phyloP scores from a whole-genome alignment of 2,329 filamentous ascomycete genomes.

The Claviceps spartinae region DNA sequence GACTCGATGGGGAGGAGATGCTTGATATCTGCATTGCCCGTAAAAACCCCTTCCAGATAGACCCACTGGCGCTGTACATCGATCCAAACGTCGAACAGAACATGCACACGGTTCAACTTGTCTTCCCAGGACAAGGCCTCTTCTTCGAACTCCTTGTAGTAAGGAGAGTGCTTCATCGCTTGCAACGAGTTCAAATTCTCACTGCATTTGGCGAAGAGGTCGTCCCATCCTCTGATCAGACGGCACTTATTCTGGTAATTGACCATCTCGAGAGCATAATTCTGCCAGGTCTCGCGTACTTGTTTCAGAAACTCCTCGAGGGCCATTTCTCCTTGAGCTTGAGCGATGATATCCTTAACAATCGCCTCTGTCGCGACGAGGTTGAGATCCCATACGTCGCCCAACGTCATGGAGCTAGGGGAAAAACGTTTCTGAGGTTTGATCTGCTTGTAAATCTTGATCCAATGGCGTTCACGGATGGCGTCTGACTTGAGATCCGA shows the following conservation, averaged over 20 bases:
- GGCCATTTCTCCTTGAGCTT: conserved; percentile 96
- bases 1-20: conserved; percentile 93
- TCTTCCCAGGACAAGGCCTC: conserved; percentile 96
- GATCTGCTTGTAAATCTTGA: conserved; percentile 92
- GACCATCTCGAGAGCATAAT: conserved; percentile 85
- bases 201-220: conserved; percentile 95
- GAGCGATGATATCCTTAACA: conserved; percentile 84
- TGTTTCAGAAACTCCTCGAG: conserved; percentile 94
- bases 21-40: conserved; percentile 97
- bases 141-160: conserved; percentile 98
- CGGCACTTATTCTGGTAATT: conserved; percentile 97
- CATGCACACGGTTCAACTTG: conserved; percentile 91
- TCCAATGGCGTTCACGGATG: conserved; percentile 91
- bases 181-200: conserved; percentile 96
- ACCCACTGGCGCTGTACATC: conserved; percentile 99
- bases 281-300: conserved; percentile 93
- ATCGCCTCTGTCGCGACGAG: conserved; percentile 74
- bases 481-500: conserved; percentile 92
- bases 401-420: conserved; percentile 86
- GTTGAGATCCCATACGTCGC: conserved; percentile 96
- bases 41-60: conserved; percentile 97
- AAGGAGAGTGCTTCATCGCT: conserved; percentile 97
- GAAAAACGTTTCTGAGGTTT: conserved; percentile 91
- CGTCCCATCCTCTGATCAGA: conserved; percentile 94
- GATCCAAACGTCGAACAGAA: conserved; percentile 98